Evolutionary conservation across 1,139 yeast species (phyloP).

Genomic region (Scheffersomyces parashehatae): DNA sequence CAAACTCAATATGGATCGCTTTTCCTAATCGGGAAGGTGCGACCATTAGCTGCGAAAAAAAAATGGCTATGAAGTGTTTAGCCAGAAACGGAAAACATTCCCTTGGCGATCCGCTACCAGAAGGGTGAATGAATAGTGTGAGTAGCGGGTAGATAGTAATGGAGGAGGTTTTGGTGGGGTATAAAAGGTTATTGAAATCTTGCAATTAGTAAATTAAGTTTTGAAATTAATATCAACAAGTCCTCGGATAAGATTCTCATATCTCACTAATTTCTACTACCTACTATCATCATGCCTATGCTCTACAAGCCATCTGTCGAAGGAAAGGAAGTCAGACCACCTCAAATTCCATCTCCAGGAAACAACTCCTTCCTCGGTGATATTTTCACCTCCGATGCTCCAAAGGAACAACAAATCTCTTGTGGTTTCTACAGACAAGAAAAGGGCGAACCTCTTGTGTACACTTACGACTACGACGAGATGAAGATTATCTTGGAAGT

Average conservation of each 20-base stretch:
- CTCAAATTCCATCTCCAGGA: constrained; percentile 56
- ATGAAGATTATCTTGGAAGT: constrained; percentile 69
- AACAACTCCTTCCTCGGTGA: constrained; percentile 70
- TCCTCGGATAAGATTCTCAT: too few relatives aligned
- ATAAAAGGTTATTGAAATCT: too few relatives aligned
- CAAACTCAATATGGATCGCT: too few relatives aligned
- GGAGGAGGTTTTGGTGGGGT: too few relatives aligned
- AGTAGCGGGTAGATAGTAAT: too few relatives aligned
- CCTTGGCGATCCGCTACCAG: too few relatives aligned
- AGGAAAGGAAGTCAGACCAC: constrained; percentile 57
- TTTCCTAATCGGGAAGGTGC: too few relatives aligned
- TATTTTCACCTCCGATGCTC: constrained; percentile 57
- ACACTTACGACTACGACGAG: constrained; percentile 66
- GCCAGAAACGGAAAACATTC: too few relatives aligned
- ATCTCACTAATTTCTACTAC: background rate
- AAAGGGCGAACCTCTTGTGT: constrained; percentile 64
- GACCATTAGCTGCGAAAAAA: too few relatives aligned
- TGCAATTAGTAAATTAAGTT: too few relatives aligned
- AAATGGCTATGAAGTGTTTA: too few relatives aligned
- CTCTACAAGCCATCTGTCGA: constrained; percentile 53
- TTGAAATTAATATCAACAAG: background rate
- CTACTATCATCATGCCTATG: constrained; percentile 53
- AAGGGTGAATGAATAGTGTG: too few relatives aligned
- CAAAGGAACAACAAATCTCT: constrained; percentile 56
- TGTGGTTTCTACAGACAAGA: constrained; percentile 72